Evolutionary conservation across 2,329 filamentous ascomycete genomes (phyloP).

Genomic region (Cryphonectria japonica): DNA sequence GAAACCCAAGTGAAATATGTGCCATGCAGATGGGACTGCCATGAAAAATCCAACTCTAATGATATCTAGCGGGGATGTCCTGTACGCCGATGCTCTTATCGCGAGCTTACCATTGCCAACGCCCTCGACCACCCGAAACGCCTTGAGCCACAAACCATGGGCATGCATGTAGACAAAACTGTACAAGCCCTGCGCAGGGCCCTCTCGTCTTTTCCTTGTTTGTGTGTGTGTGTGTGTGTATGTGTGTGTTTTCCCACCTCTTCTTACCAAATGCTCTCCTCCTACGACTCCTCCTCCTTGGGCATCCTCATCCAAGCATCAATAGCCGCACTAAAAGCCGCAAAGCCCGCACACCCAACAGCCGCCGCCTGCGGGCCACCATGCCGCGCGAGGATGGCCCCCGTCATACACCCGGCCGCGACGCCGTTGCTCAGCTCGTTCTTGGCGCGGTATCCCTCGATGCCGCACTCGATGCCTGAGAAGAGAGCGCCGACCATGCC

Average conservation of each 20-base stretch:
- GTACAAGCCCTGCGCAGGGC: neutral
- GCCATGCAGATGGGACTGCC: neutral
- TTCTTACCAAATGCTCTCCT: slow-evolving; percentile 6
- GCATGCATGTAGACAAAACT: slow-evolving; percentile 15
- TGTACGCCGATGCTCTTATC: slow-evolving; percentile 7
- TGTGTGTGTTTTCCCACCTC: neutral
- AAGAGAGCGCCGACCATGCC: slow-evolving; percentile 91
- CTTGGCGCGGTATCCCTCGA: slow-evolving; percentile 90
- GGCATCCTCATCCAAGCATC: slow-evolving; percentile 89
- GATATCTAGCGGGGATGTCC: slow-evolving; percentile 21
- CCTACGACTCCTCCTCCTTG: slow-evolving; percentile 54
- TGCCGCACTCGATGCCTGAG: slow-evolving; percentile 90
- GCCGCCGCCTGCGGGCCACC: slow-evolving; percentile 88
- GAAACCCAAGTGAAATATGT: neutral
- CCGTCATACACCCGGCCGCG: slow-evolving; percentile 86
- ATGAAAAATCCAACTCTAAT: neutral
- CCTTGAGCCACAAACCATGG: slow-evolving; percentile 30
- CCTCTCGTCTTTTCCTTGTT: neutral
- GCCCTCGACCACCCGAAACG: slow-evolving; percentile 28
- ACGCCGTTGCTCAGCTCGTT: slow-evolving; percentile 91
- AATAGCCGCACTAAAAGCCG: slow-evolving; percentile 89
- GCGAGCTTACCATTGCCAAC: neutral
- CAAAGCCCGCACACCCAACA: slow-evolving; percentile 89
- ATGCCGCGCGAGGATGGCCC: slow-evolving; percentile 82
- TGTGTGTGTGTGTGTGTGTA: neutral